Evolutionary conservation across 1,284 basidiomycete genomes (phyloP).

Genomic region (Microbotryum scabiosae): DNA sequence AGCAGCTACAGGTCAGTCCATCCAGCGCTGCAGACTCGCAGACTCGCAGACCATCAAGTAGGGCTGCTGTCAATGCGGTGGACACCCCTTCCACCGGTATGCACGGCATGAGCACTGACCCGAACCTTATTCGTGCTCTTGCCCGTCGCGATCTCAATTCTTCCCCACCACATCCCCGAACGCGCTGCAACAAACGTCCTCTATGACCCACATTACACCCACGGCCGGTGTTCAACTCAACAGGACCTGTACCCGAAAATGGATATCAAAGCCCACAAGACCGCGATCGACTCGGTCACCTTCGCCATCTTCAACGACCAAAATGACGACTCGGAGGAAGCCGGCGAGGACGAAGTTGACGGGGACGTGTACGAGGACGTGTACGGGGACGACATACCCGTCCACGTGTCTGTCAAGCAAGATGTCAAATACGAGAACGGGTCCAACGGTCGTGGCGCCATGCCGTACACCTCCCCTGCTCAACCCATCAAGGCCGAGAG

Average conservation of each 20-base stretch:
- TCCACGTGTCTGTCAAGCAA: constrained; percentile 1
- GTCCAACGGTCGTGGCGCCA: not conserved
- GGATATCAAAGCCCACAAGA: constrained; percentile 22
- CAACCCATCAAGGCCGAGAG: constrained; percentile 2
- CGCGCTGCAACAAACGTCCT: too few species aligned
- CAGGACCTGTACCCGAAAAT: constrained; percentile 14
- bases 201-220: too few species aligned
- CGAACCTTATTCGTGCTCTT: too few species aligned
- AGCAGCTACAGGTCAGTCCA: constrained; percentile 16
- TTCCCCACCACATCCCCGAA: too few species aligned
- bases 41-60: not conserved
- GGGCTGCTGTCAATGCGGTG: not conserved
- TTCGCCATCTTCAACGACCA: constrained; percentile 4
- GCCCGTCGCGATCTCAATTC: too few species aligned
- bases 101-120: not conserved
- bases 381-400: not conserved
- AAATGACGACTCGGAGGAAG: not conserved
- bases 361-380: too few species aligned
- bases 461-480: constrained; percentile 3
- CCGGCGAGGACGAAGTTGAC: not conserved
- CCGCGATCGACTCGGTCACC: constrained; percentile 16
- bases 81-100: not conserved
- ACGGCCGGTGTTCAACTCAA: not conserved
- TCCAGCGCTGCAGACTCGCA: not conserved
- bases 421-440: not conserved